These are phyloP conservation scores for Dactylellina cionopaga DNA, from an alignment of 2,329 filamentous ascomycete species.

Conservation along the genomic window DNA sequence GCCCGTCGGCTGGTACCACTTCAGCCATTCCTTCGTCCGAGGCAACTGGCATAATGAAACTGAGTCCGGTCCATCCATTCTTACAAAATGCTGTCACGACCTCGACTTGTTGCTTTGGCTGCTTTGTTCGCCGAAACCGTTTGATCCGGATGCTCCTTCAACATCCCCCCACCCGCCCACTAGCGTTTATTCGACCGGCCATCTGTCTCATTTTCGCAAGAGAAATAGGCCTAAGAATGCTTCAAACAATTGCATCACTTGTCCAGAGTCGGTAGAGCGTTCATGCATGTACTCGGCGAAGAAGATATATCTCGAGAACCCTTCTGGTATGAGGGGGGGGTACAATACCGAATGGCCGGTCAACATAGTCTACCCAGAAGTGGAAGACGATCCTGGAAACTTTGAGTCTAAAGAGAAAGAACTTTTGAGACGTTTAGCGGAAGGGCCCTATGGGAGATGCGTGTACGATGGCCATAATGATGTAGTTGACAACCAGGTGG, in stretches of 20 bases:
- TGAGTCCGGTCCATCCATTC: conserved; percentile 78
- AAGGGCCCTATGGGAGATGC: conserved; percentile 80
- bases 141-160: conserved; percentile 58
- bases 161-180: conserved; percentile 74
- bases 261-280: conserved; percentile 70
- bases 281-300: conserved; percentile 87
- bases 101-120: conserved; percentile 94
- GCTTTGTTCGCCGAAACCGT: conserved; percentile 74
- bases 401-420: conserved; percentile 63
- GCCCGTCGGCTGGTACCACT: conserved; percentile 97
- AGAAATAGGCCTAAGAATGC: conserved; percentile 77
- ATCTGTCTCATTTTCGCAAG: conserved; percentile 79
- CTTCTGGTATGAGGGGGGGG: conserved; percentile 70
- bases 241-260: conserved; percentile 85
- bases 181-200: conserved; percentile 78
- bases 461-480: conserved; percentile 94
- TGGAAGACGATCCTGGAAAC: conserved; percentile 73
- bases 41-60: conserved; percentile 92
- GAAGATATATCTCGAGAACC: conserved; percentile 79
- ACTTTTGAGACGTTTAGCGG: conserved; percentile 60
- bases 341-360: conserved; percentile 79
- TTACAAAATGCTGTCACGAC: conserved; percentile 97
- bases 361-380: conserved; percentile 88
- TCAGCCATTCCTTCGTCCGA: conserved; percentile 85
- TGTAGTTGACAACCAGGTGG: conserved; percentile 90